Evolutionary conservation across 768 basidiomycete species (phyloP).

Genomic region (Clitopilus passeckerianus): DNA sequence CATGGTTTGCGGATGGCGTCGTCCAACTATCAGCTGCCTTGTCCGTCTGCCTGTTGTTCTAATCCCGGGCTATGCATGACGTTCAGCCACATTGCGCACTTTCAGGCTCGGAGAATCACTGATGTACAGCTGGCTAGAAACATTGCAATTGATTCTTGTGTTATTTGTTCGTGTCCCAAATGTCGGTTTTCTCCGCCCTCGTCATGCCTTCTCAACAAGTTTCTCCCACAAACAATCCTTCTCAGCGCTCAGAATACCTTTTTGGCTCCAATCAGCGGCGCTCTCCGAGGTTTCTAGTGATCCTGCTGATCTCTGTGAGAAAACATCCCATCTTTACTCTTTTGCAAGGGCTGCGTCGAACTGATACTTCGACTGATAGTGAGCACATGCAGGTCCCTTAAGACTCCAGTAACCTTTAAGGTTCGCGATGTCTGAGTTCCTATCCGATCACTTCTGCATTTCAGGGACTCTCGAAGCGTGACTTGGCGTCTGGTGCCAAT

Average conservation of each 20-base stretch:
- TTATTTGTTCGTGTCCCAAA: background rate
- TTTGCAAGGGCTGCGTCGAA: background rate
- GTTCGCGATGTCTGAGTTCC: background rate
- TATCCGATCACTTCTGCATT: background rate
- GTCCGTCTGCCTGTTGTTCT: background rate
- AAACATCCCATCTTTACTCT: background rate
- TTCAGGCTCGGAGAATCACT: background rate
- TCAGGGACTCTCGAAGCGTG: background rate
- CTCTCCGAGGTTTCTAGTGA: background rate
- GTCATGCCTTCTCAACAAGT: background rate
- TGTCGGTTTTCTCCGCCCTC: background rate
- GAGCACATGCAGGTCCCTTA: background rate
- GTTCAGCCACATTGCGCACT: background rate
- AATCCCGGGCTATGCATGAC: background rate
- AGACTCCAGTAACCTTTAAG: background rate
- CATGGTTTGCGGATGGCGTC: background rate
- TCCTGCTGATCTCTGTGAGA: background rate
- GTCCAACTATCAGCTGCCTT: background rate
- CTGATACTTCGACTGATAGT: background rate
- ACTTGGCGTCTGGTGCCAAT: background rate
- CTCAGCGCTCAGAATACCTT: background rate
- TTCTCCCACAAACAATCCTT: background rate
- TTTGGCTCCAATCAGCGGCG: background rate
- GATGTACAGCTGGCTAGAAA: background rate
- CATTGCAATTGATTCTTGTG: background rate